phyloP scores from a whole-genome alignment of 495 filamentous ascomycete species.

The Usnea hakonensis region DNA sequence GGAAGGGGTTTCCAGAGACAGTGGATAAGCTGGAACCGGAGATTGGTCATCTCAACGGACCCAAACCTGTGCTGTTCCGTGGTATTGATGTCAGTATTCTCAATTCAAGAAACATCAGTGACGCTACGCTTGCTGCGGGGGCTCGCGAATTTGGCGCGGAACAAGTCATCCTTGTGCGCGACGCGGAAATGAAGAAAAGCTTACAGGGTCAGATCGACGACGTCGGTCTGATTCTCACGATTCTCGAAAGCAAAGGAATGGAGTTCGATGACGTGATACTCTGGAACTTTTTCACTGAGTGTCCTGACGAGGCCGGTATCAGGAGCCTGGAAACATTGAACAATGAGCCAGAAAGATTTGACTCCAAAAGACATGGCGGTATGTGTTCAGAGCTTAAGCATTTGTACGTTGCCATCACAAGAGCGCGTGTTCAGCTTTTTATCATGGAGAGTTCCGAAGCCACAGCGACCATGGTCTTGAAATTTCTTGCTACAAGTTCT shows the following conservation, averaged over 20 bases:
- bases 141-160: slow-evolving; percentile 36
- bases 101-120: slow-evolving; percentile 24
- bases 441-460: slow-evolving; percentile 23
- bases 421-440: slow-evolving; percentile 26
- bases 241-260: slow-evolving; percentile 42
- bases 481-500: slow-evolving; percentile 14
- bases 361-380: slow-evolving; percentile 20
- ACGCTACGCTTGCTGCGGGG: slow-evolving; percentile 26
- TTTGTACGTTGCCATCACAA: slow-evolving; percentile 29
- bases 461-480: slow-evolving; percentile 4
- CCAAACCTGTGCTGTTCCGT: slow-evolving; percentile 36
- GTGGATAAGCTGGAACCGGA: slow-evolving; percentile 39
- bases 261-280: slow-evolving; percentile 40
- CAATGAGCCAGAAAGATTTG: slow-evolving; percentile 11
- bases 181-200: slow-evolving; percentile 27
- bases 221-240: slow-evolving; percentile 34
- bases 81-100: slow-evolving; percentile 18
- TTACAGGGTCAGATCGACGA: slow-evolving; percentile 29
- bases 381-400: slow-evolving; percentile 30
- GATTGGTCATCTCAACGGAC: slow-evolving; percentile 31
- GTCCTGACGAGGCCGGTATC: slow-evolving; percentile 2
- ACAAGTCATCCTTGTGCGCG: slow-evolving; percentile 39
- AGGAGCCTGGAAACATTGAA: slow-evolving; percentile 11
- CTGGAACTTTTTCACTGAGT: slow-evolving; percentile 29
- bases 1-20: slow-evolving; percentile 33